Percentiles rank a stretch among this genome's conserved stretches.
Evolutionary conservation across 306 rosid species (phyloP).

Genomic region (Mimosa bimucronata): DNA sequence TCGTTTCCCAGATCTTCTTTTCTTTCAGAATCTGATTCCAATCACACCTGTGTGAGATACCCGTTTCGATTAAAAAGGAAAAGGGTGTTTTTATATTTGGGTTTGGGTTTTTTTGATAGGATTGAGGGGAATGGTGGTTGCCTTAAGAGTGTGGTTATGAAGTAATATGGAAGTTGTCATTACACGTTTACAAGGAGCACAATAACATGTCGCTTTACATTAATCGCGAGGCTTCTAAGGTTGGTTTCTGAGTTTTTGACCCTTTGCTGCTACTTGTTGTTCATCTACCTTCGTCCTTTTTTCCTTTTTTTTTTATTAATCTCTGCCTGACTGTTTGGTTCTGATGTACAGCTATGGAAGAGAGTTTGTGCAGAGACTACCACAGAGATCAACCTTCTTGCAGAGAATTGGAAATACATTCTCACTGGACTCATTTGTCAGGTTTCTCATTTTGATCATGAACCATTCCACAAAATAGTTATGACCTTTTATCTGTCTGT

Average conservation of each 20-base stretch:
- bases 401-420: slow-evolving; percentile 86
- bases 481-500: slow-evolving; percentile 28
- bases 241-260: slow-evolving; percentile 22
- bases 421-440: slow-evolving; percentile 80
- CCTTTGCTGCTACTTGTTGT: slow-evolving; percentile 9
- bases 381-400: slow-evolving; percentile 81
- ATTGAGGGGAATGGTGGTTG: slow-evolving; percentile 59
- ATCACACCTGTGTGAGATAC: slow-evolving; percentile 15
- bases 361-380: slow-evolving; percentile 55
- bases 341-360: slow-evolving; percentile 76
- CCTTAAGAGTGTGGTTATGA: slow-evolving; percentile 60
- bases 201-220: slow-evolving; percentile 83
- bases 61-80: background rate
- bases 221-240: slow-evolving; percentile 99
- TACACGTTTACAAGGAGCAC: slow-evolving; percentile 37
- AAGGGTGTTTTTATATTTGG: slow-evolving; percentile 30
- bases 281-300: background rate
- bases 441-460: slow-evolving; percentile 44
- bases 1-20: slow-evolving; percentile 45
- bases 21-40: slow-evolving; percentile 19
- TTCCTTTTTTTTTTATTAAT: background rate
- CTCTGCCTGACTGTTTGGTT: slow-evolving; percentile 35
- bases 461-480: background rate
- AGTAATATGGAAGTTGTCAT: slow-evolving; percentile 83
- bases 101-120: slow-evolving; percentile 26